Evolutionary conservation across 257 asterid genomes (phyloP), one percentile per base, ranked within the genome.

Genomic region (Solanum gandarillasii): DNA sequence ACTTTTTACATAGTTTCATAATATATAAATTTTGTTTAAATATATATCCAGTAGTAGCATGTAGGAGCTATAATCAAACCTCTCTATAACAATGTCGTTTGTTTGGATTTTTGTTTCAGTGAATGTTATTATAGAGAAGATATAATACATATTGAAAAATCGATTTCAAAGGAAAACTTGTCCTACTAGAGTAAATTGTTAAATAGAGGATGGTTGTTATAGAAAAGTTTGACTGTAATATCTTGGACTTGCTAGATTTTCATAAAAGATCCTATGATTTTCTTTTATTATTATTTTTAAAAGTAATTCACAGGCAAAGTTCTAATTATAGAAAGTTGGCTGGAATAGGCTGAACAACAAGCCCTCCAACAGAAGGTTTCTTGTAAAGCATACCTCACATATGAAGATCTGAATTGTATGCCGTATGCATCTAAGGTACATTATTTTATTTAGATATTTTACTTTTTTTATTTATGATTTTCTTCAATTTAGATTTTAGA

Each of bases 341-440:
- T 81, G 85, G 20, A 46, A 46, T 48, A 81, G 85, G 85, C 6
- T 29, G 85, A 81, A 29, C 85, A 81, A 46, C 29, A 46, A 81
- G 85, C 29, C 11, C 85, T 81, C 21, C 70, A 81, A 10, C 85
- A 81, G 23, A 46, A 81, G 29, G 10, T 81, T 46, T 29, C 85
- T 29, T 1, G 29, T 23, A 81, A 46, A 46, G 18, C 68, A 81
- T 2, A 81, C 41, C 85, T 81, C 29, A 81, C 41, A 31, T 10
- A 16, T 14, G 68, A 81, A 29, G 85, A 81, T 36, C 41, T 81
- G 20, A 81, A 81, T 29, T 81, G 29, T 29, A 27, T 81, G 70
- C 68, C 85, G 10, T 81, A 81, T 46, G 85, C 68, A 81, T 81
- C 70, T 81, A 81, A 81, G 85, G 85, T 81, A 81, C 70, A 52